These are phyloP conservation scores for Elsinoe arachidis DNA, from an alignment of 2,329 filamentous ascomycete species.

Conservation along the genomic window DNA sequence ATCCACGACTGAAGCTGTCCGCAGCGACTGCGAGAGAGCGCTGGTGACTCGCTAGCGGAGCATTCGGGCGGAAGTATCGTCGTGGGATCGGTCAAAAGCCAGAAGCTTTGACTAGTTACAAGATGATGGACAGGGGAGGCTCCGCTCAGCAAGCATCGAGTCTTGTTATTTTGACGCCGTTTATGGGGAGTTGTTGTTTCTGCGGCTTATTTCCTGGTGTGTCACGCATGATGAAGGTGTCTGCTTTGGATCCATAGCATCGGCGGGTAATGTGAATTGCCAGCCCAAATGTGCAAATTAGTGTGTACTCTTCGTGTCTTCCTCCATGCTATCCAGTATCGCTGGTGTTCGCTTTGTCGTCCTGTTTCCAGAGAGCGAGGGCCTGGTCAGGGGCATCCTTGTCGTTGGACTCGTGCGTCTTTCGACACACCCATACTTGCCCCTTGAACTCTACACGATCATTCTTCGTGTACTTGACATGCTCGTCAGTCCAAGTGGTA, in stretches of 20 bases:
- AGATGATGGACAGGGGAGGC: background rate
- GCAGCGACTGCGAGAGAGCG: background rate
- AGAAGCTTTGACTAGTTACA: background rate
- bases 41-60: too few species aligned
- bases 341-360: constrained; percentile 6
- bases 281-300: background rate
- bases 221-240: constrained; percentile 12
- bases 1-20: too few species aligned
- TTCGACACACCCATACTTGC: constrained; percentile 10
- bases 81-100: background rate
- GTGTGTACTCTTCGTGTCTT: background rate
- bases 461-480: constrained; percentile 10
- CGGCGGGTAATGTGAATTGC: background rate
- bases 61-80: constrained; percentile 6
- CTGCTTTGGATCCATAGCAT: constrained; percentile 10
- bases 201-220: constrained; percentile 9
- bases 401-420: constrained; percentile 4
- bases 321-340: background rate
- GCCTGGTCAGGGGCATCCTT: background rate
- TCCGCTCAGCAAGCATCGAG: constrained; percentile 3
- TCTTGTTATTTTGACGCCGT: background rate
- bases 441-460: constrained; percentile 3
- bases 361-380: constrained; percentile 12
- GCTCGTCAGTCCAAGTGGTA: background rate
- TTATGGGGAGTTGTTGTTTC: constrained; percentile 10